Percentiles rank a stretch among this genome's conserved stretches.
Evolutionary conservation across 805 yeast genomes (phyloP).

Genomic region (Saccharomycopsis malanga): DNA sequence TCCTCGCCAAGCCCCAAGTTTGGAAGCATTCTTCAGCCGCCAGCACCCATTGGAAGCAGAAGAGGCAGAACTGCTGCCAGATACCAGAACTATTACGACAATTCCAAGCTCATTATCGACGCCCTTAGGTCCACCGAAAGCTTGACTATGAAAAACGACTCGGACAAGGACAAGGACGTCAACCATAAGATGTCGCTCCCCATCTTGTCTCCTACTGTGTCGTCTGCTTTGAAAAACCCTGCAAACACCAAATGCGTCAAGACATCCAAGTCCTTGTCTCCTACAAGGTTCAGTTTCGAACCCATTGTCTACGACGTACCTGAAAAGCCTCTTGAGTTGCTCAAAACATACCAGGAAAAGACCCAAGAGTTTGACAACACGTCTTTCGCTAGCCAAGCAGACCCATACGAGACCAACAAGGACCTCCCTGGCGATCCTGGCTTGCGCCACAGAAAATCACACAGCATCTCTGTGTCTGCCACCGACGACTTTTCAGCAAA

Average conservation of each 20-base stretch:
- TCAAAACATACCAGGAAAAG: constrained; percentile 14
- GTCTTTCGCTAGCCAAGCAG: not conserved
- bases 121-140: constrained; percentile 38
- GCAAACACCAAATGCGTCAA: constrained; percentile 3
- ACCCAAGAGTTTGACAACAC: not conserved
- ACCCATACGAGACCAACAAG: not conserved
- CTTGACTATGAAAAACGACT: constrained; percentile 20
- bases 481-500: constrained; percentile 10
- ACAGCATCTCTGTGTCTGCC: constrained; percentile 16
- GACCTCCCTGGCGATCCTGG: not conserved
- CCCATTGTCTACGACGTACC: constrained; percentile 19
- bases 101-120: constrained; percentile 36
- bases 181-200: constrained; percentile 15
- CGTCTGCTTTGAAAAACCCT: not conserved
- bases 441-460: constrained; percentile 14
- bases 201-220: constrained; percentile 1
- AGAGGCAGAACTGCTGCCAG: constrained; percentile 37
- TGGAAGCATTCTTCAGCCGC: constrained; percentile 17
- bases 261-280: constrained; percentile 10
- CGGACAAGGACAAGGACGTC: constrained; percentile 10
- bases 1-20: constrained; percentile 13
- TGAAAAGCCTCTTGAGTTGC: constrained; percentile 12
- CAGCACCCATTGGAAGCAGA: constrained; percentile 18
- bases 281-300: constrained; percentile 21
- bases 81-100: constrained; percentile 43